Conservation (phyloP, 805 yeast species). For the Cyberlindnera lachancei region DNA sequence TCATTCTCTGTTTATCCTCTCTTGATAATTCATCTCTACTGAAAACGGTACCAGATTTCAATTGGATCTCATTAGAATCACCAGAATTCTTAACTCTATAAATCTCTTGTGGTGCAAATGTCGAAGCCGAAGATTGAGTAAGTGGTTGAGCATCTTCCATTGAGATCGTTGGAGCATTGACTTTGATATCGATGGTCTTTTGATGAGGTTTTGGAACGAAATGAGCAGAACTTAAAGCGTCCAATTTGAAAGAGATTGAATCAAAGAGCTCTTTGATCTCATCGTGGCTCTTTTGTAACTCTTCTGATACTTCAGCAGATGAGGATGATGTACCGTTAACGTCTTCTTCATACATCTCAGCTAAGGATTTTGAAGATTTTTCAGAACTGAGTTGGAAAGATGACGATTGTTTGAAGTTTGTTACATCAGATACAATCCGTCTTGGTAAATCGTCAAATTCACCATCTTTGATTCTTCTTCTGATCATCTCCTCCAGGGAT, state of each 20-base stretch:
- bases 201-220: constrained; percentile 87
- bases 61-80: constrained; percentile 52
- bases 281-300: constrained; percentile 62
- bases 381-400: constrained; percentile 68
- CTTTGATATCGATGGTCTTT: constrained; percentile 72
- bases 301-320: constrained; percentile 51
- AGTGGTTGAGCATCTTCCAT: constrained; percentile 98
- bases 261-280: constrained; percentile 66
- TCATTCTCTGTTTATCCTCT: constrained; percentile 79
- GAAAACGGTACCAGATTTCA: constrained; percentile 73
- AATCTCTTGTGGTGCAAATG: constrained; percentile 93
- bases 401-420: constrained; percentile 48
- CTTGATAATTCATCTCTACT: constrained; percentile 75
- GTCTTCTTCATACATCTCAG: constrained; percentile 88
- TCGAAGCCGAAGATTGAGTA: constrained; percentile 60
- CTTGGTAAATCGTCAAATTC: constrained; percentile 83
- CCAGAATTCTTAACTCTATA: constrained; percentile 45
- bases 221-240: constrained; percentile 89
- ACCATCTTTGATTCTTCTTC: constrained; percentile 65
- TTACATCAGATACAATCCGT: constrained; percentile 58
- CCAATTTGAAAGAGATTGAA: constrained; percentile 62
- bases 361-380: constrained; percentile 81
- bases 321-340: constrained; percentile 44
- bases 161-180: constrained; percentile 70
- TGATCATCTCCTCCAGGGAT: constrained; percentile 79